These are phyloP conservation scores for Francoa sonchifolia DNA, from an alignment of 441 rosid species.

Conservation along the genomic window DNA sequence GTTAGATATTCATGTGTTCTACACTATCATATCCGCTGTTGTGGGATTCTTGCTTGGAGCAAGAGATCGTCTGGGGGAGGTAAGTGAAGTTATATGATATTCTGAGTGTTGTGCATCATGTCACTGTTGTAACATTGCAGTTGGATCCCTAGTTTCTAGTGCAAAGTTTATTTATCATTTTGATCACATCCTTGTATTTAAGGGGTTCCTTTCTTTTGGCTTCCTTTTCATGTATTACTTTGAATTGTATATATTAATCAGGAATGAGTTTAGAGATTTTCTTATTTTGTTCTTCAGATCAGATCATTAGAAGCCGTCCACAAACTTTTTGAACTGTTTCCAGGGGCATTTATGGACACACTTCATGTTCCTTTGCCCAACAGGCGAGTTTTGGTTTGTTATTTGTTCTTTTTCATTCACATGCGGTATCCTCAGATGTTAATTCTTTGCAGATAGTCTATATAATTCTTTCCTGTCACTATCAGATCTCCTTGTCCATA, in stretches of 20 bases:
- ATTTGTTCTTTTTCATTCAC: neutral
- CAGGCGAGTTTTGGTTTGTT: conserved; percentile 27
- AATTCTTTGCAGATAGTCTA: conserved; percentile 5
- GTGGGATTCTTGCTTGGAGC: conserved; percentile 97
- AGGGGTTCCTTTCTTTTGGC: neutral
- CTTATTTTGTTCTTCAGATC: conserved; percentile 37
- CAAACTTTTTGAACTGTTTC: conserved; percentile 76
- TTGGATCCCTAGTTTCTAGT: too few species aligned
- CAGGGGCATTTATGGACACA: conserved; percentile 57
- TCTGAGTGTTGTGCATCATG: too few species aligned
- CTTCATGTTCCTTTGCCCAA: conserved; percentile 48
- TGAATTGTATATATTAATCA: neutral
- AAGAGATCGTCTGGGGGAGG: conserved; percentile 96
- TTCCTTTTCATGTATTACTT: neutral
- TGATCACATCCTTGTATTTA: too few species aligned
- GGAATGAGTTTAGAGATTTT: too few species aligned
- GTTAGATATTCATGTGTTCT: conserved; percentile 70
- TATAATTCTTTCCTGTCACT: conserved; percentile 6
- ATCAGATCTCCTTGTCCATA: too few species aligned
- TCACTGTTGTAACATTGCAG: neutral
- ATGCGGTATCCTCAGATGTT: too few species aligned
- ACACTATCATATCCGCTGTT: conserved; percentile 78
- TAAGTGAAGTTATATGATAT: conserved; percentile 20
- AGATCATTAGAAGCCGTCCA: conserved; percentile 87
- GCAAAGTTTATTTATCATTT: too few species aligned